Evolutionary conservation across 2,329 filamentous ascomycete species (phyloP).

Genomic region (Trichoderma simmonsii): DNA sequence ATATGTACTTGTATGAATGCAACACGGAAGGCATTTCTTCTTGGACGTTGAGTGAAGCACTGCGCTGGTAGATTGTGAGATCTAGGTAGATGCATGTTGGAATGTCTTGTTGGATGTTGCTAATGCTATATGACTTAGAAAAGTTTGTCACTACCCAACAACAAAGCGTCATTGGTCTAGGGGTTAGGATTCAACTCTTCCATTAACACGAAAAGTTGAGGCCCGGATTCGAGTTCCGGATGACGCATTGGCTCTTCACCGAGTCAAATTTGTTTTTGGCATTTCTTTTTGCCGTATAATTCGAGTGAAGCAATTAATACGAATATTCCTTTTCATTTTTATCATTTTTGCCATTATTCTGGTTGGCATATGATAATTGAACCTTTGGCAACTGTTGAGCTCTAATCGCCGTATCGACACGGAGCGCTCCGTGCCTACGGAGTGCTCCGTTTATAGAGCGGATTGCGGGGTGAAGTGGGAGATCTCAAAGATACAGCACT

Average conservation of each 20-base stretch:
- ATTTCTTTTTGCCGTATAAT: background rate
- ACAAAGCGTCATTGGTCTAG: constrained; percentile 27
- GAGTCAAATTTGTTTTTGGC: constrained; percentile 13
- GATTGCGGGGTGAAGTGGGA: background rate
- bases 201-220: constrained; percentile 25
- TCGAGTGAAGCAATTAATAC: background rate
- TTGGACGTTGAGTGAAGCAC: background rate
- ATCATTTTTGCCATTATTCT: background rate
- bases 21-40: background rate
- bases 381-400: background rate
- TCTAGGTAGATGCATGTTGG: background rate
- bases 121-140: background rate
- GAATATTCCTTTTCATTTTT: background rate
- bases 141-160: background rate
- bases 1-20: background rate
- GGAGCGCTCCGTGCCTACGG: background rate
- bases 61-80: background rate
- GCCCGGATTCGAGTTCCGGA: constrained; percentile 29
- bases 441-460: background rate
- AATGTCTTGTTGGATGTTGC: background rate
- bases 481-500: background rate
- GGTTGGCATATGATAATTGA: background rate
- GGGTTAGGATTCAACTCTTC: constrained; percentile 30
- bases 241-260: constrained; percentile 20
- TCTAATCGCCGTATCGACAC: background rate